A percentile compares a stretch with the other conserved stretches of the same genome.
These are phyloP conservation scores for Leishmania gerbilli DNA, from an alignment of 208 protist species.

Conservation along the genomic window DNA sequence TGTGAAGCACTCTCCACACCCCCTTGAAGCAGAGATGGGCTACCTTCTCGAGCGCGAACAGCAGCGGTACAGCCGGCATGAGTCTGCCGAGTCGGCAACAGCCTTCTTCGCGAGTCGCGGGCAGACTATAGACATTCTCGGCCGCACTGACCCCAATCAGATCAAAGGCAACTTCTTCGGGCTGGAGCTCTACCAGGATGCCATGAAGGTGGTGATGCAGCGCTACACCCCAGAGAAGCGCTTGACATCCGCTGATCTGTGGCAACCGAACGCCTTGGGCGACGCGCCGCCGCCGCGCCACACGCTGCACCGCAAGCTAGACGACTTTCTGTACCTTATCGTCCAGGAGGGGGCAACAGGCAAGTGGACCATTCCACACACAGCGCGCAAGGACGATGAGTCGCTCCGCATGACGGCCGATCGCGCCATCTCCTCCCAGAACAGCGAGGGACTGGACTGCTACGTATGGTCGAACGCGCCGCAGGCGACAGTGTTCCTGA, in stretches of 20 bases:
- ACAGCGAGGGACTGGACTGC: constrained; percentile 57
- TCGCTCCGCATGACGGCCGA: constrained; percentile 79
- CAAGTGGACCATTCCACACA: constrained; percentile 77
- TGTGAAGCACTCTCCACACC: constrained; percentile 81
- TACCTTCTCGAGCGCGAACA: constrained; percentile 83
- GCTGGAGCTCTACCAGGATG: constrained; percentile 83
- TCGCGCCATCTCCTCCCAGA: constrained; percentile 54
- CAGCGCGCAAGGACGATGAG: constrained; percentile 39
- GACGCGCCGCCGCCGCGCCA: constrained; percentile 52
- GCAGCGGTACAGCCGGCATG: constrained; percentile 81
- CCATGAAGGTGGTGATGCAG: constrained; percentile 73
- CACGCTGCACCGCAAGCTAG: constrained; percentile 74
- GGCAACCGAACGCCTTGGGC: constrained; percentile 32
- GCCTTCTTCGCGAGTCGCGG: constrained; percentile 71
- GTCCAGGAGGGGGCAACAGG: constrained; percentile 48
- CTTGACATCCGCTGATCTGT: constrained; percentile 55
- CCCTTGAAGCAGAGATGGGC: constrained; percentile 71
- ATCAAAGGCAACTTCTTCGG: constrained; percentile 82
- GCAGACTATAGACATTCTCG: constrained; percentile 68
- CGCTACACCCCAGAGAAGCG: constrained; percentile 71
- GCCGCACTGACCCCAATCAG: constrained; percentile 64
- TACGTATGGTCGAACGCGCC: constrained; percentile 87
- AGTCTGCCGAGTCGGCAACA: constrained; percentile 63
- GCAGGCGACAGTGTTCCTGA: constrained; percentile 54
- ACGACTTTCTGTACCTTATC: constrained; percentile 85